Evolutionary conservation across 108 stramenopile genomes (phyloP).

Genomic region (Discostella pseudostelligera): DNA sequence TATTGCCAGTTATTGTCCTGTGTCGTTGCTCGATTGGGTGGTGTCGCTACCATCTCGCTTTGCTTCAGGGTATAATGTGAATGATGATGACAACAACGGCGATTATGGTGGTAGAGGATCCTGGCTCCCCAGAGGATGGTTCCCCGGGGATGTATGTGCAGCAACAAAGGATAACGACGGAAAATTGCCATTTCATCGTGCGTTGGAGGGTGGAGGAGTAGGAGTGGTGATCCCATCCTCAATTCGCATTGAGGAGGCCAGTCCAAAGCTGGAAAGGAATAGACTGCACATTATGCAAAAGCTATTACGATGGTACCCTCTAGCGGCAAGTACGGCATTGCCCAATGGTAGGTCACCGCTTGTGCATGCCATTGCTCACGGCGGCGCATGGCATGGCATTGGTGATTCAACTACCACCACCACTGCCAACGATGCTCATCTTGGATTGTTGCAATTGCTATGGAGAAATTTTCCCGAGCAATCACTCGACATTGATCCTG

Average conservation of each 20-base stretch:
- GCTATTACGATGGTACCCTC: constrained; percentile 25
- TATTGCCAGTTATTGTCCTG: constrained; percentile 22
- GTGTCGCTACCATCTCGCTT: not conserved
- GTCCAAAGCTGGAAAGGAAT: constrained; percentile 17
- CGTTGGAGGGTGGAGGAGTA: constrained; percentile 9
- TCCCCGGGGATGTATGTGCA: constrained; percentile 17
- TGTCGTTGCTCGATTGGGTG: constrained; percentile 23
- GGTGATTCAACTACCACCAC: not conserved
- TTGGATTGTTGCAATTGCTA: constrained; percentile 26
- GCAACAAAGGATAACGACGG: constrained; percentile 12
- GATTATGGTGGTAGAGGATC: too few species aligned
- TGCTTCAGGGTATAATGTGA: too few species aligned
- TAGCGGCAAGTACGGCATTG: constrained; percentile 18
- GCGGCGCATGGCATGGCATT: constrained; percentile 22
- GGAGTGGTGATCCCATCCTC: not conserved
- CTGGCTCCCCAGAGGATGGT: too few species aligned
- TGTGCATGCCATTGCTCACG: constrained; percentile 22
- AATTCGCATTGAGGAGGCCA: not conserved
- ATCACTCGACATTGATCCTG: constrained; percentile 37
- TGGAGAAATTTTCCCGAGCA: constrained; percentile 16
- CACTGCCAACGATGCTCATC: not conserved
- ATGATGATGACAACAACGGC: not conserved
- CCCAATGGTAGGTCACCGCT: constrained; percentile 26
- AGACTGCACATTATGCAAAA: constrained; percentile 12
- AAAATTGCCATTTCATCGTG: constrained; percentile 31